A percentile compares a stretch with the other conserved stretches of the same genome.
phyloP scores from a whole-genome alignment of 768 basidiomycete genomes.

The Mycena rebaudengoi region DNA sequence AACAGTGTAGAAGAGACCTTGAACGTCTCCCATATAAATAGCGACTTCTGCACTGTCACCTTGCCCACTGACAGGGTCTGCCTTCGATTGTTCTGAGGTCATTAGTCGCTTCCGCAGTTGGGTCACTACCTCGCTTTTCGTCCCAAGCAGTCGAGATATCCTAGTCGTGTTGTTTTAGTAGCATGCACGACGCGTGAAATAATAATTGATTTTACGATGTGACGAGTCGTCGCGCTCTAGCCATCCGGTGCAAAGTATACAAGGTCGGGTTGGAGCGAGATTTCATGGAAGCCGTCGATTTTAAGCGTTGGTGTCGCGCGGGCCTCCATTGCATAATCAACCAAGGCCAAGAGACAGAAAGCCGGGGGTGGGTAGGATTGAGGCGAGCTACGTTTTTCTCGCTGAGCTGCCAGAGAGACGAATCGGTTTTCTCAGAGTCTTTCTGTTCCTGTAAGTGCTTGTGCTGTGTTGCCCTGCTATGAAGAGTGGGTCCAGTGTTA shows the following conservation, averaged over 20 bases:
- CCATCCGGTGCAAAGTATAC: conserved; percentile 77
- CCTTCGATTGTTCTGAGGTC: conserved; percentile 43
- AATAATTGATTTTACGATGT: too few species aligned
- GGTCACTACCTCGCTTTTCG: conserved; percentile 65
- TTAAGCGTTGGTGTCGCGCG: conserved; percentile 30
- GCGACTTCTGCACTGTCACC: conserved; percentile 74
- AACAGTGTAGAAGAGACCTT: conserved; percentile 62
- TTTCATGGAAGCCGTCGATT: conserved; percentile 24
- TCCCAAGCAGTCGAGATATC: conserved; percentile 77
- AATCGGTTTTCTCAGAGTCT: conserved; percentile 10
- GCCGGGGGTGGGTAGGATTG: conserved; percentile 15
- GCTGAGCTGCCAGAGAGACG: neutral
- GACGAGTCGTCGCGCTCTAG: conserved; percentile 78
- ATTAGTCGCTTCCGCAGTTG: conserved; percentile 80
- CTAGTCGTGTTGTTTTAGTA: too few species aligned
- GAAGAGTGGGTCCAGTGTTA: neutral
- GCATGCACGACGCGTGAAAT: too few species aligned
- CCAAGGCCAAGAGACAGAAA: conserved; percentile 33
- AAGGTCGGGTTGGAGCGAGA: conserved; percentile 44
- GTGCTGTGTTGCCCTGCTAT: too few species aligned
- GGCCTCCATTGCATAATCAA: neutral
- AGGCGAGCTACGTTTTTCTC: conserved; percentile 20
- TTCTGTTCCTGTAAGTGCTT: neutral
- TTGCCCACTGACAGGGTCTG: conserved; percentile 47
- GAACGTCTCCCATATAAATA: conserved; percentile 91